Evolutionary conservation across 2,329 filamentous ascomycete genomes (phyloP).

Genomic region (Diaporthe citriasiana): DNA sequence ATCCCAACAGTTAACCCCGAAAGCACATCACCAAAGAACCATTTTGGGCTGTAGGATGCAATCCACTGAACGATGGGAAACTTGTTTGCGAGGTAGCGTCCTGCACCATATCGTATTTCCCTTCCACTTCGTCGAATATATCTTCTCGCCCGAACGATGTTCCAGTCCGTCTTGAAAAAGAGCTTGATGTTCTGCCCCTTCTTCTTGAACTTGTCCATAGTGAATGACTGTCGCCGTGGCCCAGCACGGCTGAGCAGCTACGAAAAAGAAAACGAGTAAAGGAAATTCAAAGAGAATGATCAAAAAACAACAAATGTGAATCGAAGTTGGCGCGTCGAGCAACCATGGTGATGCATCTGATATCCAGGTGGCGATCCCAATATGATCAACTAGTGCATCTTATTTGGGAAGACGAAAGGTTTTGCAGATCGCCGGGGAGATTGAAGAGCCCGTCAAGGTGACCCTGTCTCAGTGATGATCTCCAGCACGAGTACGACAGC

Average conservation of each 20-base stretch:
- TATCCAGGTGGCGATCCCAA: constrained; percentile 18
- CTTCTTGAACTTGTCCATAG: constrained; percentile 31
- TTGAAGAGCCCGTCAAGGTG: constrained; percentile 4
- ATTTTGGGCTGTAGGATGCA: constrained; percentile 22
- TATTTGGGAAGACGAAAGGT: constrained; percentile 3
- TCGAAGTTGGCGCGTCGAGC: background rate
- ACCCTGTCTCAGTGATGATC: constrained; percentile 18
- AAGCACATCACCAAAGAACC: constrained; percentile 28
- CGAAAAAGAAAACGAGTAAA: background rate
- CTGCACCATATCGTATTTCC: constrained; percentile 26
- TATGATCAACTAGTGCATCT: constrained; percentile 6
- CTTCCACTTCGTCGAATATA: constrained; percentile 15
- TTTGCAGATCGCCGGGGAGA: background rate
- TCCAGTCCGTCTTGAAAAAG: constrained; percentile 38
- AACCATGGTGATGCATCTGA: constrained; percentile 22
- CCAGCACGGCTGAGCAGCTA: background rate
- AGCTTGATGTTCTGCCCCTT: constrained; percentile 14
- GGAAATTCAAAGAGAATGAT: background rate
- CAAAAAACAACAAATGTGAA: constrained; percentile 9
- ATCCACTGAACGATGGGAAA: constrained; percentile 36
- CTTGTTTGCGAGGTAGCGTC: constrained; percentile 26
- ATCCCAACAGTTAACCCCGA: constrained; percentile 35
- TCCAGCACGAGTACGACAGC: constrained; percentile 4
- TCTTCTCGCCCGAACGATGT: constrained; percentile 24
- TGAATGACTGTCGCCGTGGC: constrained; percentile 2